Base-by-base conservation (phyloP, 2,329 filamentous ascomycete species). In the Xylariomycetidae sp. region DNA sequence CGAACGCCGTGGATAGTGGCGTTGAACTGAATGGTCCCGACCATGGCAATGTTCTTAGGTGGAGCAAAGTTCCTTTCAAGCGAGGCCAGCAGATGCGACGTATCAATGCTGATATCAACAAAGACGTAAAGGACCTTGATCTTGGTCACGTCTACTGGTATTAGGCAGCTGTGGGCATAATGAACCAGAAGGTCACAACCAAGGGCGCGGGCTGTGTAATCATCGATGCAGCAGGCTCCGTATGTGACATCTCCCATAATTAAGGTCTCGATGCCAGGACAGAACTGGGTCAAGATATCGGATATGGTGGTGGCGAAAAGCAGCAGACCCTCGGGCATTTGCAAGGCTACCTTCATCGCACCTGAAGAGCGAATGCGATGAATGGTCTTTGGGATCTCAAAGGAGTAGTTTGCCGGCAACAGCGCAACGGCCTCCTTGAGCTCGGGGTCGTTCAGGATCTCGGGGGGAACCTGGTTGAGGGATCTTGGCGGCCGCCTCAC, bases 181-280 rank as follows among this genome's bases (percentile, higher is more conserved):
- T 98, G 92, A 2, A 98, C 85, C 8, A 98, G 71, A 6, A 98
- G 68, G 50, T 98, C 92, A 57, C 92, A 98, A 2, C 88, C 92
- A 15, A 98, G 73, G 1, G 93, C 92, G 27, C 90, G 73, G 2
- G 92, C 93, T 0, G 92, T 98, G 63, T 93, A 98, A 63, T 98
- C 92, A 58, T 98, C 92, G 50, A 98, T 95, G 56, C 92, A 98
- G 67, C 92, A 98, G 15, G 92, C 92, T 43, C 92, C 92, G 58
- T 98, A 98, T 1, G 92, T 98, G 26, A 98, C 92, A 57, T 98
- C 92, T 40, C 92, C 92, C 92, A 98, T 98, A 59, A 98, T 98
- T 34, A 96, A 70, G 2, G 90, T 96, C 57, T 93, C 86, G 25
- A 84, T 82, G 2, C 85, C 88, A 0, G 87, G 83, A 54, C 92